Evolutionary conservation across 805 yeast genomes (phyloP), one percentile per base, ranked within the genome.

Genomic region (Metschnikowia amazonensis): DNA sequence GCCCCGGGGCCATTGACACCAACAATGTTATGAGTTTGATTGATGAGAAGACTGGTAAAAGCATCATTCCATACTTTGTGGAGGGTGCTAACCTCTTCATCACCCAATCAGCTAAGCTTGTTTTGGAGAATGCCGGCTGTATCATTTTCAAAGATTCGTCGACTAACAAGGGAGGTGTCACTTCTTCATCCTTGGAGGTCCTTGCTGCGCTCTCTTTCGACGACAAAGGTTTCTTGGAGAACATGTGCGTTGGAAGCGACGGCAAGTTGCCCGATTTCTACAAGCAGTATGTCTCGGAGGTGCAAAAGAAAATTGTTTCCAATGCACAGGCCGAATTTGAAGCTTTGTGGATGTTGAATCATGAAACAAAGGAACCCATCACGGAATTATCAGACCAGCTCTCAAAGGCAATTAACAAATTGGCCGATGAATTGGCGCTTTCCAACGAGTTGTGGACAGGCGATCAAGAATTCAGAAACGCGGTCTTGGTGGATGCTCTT

Each of bases 31-130:
- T 74, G 51, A 70, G 70, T 44, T 79, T 89, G 58, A 79, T 94
- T 55, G 88, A 86, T 65, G 74, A 72, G 33, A 81, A 81, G 58
- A 82, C 90, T 25, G 95, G 94, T 47, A 83, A 84, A 66, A 66
- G 86, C 17, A 72, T 79, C 54, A 77, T 94, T 57, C 95, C 95
- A 40, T 89, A 84, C 69, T 81, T 92, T 63, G 97, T 94, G 46
- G 99, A 92, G 72, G 99, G 99, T 63, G 99, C 99, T 46, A 94
- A 92, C 67, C 76, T 92, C 66, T 94, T 92, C 69, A 84, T 92
- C 51, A 89, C 98, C 1, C 98, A 94, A 71, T 80, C 89, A 32
- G 97, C 98, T 42, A 94, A 92, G 72, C 68, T 92, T 27, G 78
- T 80, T 40, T 75, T 92, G 45, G 99, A 94, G 69, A 72, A 77